Evolutionary conservation across 768 basidiomycete genomes (phyloP).

Genomic region (Lentinula detonsa): DNA sequence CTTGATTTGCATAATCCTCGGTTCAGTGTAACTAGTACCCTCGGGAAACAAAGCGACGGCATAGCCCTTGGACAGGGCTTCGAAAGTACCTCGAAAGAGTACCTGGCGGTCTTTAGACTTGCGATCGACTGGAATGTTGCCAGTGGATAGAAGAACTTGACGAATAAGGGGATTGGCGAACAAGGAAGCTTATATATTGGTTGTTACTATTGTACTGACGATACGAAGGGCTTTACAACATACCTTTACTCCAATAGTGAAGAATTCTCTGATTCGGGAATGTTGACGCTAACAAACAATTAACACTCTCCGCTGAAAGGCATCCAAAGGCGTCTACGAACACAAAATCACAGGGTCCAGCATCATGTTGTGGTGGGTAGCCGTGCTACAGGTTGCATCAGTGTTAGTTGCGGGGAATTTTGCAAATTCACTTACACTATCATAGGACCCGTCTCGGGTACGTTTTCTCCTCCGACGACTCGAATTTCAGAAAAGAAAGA

Average conservation of each 20-base stretch:
- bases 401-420: background rate
- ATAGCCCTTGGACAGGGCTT: conserved; percentile 71
- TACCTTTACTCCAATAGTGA: conserved; percentile 95
- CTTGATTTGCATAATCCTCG: conserved; percentile 86
- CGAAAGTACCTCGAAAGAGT: conserved; percentile 85
- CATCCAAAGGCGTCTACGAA: conserved; percentile 31
- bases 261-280: conserved; percentile 80
- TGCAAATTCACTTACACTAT: conserved; percentile 66
- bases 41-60: conserved; percentile 94
- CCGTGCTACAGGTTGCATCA: conserved; percentile 43
- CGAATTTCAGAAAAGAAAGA: conserved; percentile 89
- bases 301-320: conserved; percentile 11
- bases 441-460: conserved; percentile 83
- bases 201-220: background rate
- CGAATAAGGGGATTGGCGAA: conserved; percentile 74
- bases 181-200: conserved; percentile 47
- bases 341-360: conserved; percentile 81
- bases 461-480: conserved; percentile 83
- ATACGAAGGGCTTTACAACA: background rate
- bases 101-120: conserved; percentile 88
- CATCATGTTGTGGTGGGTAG: conserved; percentile 95
- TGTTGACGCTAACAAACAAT: conserved; percentile 50
- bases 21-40: conserved; percentile 91
- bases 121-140: conserved; percentile 97
- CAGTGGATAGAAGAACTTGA: conserved; percentile 77